Evolutionary conservation across 371 early-diverging fungal genomes (phyloP).

Genomic region (Circinella umbellata): DNA sequence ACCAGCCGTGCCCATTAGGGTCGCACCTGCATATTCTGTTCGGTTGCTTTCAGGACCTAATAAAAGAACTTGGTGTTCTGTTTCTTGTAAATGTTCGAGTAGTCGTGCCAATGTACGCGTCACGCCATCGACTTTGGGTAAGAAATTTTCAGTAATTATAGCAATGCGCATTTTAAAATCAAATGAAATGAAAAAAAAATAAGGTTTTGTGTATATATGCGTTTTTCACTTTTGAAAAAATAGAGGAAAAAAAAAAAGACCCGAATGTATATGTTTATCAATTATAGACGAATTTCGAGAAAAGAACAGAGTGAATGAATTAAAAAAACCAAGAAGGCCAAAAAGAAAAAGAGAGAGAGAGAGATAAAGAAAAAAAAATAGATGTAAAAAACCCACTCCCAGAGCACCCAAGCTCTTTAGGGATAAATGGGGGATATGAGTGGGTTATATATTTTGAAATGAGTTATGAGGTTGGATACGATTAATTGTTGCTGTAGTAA

Average conservation of each 20-base stretch:
- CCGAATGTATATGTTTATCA: too few relatives aligned
- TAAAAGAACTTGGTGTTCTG: slow-evolving; percentile 41
- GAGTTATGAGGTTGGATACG: too few relatives aligned
- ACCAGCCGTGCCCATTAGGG: slow-evolving; percentile 48
- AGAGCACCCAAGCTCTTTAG: slow-evolving; percentile 2
- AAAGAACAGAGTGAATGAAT: too few relatives aligned
- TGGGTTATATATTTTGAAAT: background rate
- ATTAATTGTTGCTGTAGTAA: too few relatives aligned
- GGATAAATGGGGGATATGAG: background rate
- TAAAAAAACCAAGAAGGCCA: background rate
- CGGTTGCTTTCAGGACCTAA: slow-evolving; percentile 51
- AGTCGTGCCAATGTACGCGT: slow-evolving; percentile 49
- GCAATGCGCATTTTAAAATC: slow-evolving; percentile 50
- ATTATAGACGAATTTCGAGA: too few relatives aligned
- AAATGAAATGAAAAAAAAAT: too few relatives aligned
- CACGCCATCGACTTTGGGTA: slow-evolving; percentile 59
- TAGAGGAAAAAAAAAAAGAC: too few relatives aligned
- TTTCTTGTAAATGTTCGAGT: slow-evolving; percentile 41
- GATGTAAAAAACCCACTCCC: too few relatives aligned
- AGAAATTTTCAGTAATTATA: slow-evolving; percentile 53
- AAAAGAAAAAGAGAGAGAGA: slow-evolving; percentile 4
- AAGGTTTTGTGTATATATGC: too few relatives aligned
- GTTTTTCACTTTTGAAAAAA: too few relatives aligned
- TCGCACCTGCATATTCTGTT: slow-evolving; percentile 43
- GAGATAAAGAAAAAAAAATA: background rate